A percentile compares a stretch with the other conserved stretches of the same genome.
Conservation (phyloP, 768 basidiomycete genomes). For the Auricularia heimuer region DNA sequence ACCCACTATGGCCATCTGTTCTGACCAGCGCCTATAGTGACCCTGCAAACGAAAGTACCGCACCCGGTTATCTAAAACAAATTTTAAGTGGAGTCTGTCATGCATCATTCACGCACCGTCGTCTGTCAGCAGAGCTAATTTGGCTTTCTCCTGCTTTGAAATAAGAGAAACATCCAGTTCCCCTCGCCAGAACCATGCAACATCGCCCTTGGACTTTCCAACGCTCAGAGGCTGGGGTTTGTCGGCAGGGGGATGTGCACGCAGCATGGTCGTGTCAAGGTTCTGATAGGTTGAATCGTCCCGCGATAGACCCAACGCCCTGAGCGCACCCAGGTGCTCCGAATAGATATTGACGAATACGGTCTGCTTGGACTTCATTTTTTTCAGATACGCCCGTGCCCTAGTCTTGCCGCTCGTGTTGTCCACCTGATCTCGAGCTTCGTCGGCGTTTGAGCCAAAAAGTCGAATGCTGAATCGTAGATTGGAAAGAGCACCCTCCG, state of each 20-base stretch:
- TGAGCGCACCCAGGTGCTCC: neutral
- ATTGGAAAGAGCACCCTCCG: neutral
- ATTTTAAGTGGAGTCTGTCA: neutral
- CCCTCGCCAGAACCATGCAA: neutral
- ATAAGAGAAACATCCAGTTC: neutral
- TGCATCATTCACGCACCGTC: neutral
- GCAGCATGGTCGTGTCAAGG: neutral
- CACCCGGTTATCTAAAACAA: neutral
- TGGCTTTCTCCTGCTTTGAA: neutral
- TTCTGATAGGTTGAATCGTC: neutral
- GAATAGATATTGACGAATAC: neutral
- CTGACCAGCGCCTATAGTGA: neutral
- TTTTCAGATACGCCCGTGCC: neutral
- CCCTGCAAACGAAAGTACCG: neutral
- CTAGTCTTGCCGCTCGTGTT: neutral
- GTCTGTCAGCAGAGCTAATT: neutral
- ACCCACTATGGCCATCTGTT: neutral
- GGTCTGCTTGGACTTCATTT: neutral
- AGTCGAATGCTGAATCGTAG: neutral
- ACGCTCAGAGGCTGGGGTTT: neutral
- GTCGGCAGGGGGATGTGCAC: neutral
- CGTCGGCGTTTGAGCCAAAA: neutral
- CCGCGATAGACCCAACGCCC: neutral
- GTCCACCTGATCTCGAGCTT: neutral
- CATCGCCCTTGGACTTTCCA: neutral